Conservation (phyloP, 2,329 filamentous ascomycete genomes). For the Verticillium dahliae region DNA sequence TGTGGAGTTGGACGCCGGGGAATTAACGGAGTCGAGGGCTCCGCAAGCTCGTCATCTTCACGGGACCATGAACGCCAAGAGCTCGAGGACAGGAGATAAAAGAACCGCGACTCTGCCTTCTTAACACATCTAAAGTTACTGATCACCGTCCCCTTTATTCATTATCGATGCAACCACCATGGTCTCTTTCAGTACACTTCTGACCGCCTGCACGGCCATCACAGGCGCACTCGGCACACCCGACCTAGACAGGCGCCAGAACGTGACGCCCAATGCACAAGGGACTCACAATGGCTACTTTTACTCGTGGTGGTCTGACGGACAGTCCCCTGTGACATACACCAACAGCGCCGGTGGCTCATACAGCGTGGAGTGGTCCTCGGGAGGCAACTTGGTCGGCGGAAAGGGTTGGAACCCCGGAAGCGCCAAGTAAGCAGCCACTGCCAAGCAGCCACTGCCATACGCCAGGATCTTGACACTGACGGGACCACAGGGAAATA, state of each 20-base stretch:
- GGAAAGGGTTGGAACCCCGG: constrained; percentile 55
- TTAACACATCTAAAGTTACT: no score
- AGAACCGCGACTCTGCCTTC: neutral
- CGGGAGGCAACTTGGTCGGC: constrained; percentile 45
- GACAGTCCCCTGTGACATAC: constrained; percentile 30
- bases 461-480: neutral
- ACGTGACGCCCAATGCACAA: constrained; percentile 25
- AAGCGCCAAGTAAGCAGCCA: constrained; percentile 31
- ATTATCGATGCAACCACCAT: neutral
- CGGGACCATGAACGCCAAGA: neutral
- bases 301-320: constrained; percentile 43
- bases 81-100: neutral
- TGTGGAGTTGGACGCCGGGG: neutral
- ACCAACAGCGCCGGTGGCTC: constrained; percentile 33
- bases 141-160: neutral
- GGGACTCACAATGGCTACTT: constrained; percentile 35
- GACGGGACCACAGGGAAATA: neutral
- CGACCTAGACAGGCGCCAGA: constrained; percentile 4
- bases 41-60: neutral
- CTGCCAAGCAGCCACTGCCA: neutral
- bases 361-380: constrained; percentile 38
- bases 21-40: neutral
- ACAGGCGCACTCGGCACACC: constrained; percentile 6
- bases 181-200: constrained; percentile 1
- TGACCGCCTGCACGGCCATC: constrained; percentile 5